Percentiles rank a stretch among this genome's conserved stretches.
Conservation (phyloP, 2,329 filamentous ascomycete genomes). For the Hymenoscyphus infarciens region DNA sequence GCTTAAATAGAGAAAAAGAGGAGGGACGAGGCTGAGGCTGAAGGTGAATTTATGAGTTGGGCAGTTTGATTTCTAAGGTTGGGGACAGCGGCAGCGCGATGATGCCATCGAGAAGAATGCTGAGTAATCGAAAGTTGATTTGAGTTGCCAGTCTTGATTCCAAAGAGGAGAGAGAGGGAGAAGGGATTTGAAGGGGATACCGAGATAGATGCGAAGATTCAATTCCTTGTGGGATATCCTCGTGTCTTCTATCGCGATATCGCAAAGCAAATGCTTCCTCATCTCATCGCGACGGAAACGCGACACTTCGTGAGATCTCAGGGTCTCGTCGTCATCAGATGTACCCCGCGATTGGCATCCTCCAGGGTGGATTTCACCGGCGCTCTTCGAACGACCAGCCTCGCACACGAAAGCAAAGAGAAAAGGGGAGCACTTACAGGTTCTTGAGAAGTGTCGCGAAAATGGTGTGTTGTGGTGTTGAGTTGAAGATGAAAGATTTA, state of each 20-base stretch:
- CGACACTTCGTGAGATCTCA: background rate
- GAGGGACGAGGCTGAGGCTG: background rate
- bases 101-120: constrained; percentile 9
- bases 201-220: background rate
- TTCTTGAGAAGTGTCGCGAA: background rate
- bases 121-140: constrained; percentile 5
- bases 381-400: background rate
- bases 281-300: background rate
- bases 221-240: background rate
- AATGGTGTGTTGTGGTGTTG: background rate
- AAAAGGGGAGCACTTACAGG: background rate
- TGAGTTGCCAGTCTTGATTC: background rate
- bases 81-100: constrained; percentile 5
- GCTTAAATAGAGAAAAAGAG: background rate
- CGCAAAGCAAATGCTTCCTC: background rate
- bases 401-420: background rate
- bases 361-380: background rate
- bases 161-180: background rate
- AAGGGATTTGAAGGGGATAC: background rate
- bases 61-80: constrained; percentile 21
- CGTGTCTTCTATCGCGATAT: background rate
- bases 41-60: background rate
- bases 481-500: background rate
- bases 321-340: background rate
- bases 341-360: background rate